phyloP scores from a whole-genome alignment of 2,329 filamentous ascomycete genomes.

The Diplodia mutila region DNA sequence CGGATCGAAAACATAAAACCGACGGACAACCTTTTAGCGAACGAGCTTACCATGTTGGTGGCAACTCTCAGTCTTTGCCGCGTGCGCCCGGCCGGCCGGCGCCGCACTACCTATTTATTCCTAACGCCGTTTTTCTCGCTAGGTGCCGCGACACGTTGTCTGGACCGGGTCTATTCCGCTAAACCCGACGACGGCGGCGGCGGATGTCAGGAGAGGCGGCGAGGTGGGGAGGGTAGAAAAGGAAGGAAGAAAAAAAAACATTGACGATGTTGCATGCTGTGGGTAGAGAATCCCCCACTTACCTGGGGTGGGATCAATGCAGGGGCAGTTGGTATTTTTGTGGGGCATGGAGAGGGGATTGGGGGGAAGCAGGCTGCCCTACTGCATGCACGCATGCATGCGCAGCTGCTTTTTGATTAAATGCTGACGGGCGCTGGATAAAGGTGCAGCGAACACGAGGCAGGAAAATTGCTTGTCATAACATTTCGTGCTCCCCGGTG shows the following conservation, averaged over 20 bases:
- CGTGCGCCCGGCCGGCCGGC: not conserved
- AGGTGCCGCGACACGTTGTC: not conserved
- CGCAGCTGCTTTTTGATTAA: slow-evolving; percentile 6
- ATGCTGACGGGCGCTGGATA: slow-evolving; percentile 23
- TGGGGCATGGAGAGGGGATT: not conserved
- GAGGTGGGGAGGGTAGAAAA: not conserved
- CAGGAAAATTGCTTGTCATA: slow-evolving; percentile 12
- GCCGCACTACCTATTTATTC: not conserved
- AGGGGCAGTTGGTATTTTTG: not conserved
- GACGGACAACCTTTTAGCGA: not conserved
- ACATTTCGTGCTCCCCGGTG: not conserved
- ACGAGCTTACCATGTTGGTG: not conserved
- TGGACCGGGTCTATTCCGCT: not conserved
- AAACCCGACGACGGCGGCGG: not conserved
- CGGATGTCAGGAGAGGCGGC: not conserved
- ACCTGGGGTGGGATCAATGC: not conserved
- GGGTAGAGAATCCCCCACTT: not conserved
- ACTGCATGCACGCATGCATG: slow-evolving; percentile 1
- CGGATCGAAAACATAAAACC: not conserved
- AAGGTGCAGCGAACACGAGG: slow-evolving; percentile 10
- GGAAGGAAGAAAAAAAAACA: not conserved
- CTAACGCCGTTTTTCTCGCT: not conserved
- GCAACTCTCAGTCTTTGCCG: not conserved
- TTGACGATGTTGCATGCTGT: not conserved
- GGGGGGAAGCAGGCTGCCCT: not conserved